Base-by-base conservation (phyloP, 1,139 yeast genomes). In the Hansenula sp. region DNA sequence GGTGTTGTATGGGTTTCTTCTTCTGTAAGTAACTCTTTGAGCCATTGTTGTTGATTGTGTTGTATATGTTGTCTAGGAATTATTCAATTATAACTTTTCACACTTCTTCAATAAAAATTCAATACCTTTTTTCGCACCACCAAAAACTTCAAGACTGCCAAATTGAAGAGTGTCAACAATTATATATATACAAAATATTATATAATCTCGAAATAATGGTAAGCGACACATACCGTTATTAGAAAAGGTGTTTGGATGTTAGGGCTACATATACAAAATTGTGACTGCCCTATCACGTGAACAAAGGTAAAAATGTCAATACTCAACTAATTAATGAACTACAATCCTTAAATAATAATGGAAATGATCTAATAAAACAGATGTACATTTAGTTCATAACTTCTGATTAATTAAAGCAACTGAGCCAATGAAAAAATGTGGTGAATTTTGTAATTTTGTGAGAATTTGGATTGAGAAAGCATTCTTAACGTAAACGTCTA, bases 1-100 rank as follows among this genome's bases (percentile, higher is more conserved):
- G 82, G 97, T 88, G 95, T 90, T 90, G 95, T 82, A 82, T 70
- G 87, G 85, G 65, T 79, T 80, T 75, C 85, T 77, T 75, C 84
- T 79, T 77, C 88, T 79, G 77, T 75, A 81, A 54, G 88, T 80
- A 68, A 82, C 82, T 77, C 89, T 80, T 70, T 79, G 85, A 63
- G 84, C 87, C 88, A 81, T 82, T 61, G 18, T 32, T 9, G 8
- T 12, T 32, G 16, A n/a, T n/a, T 21, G 20, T 21, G 20, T 22
- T 32, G 21, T 22, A 16, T 31, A 9, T 11, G 18, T 22, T 12
- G 21, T 22, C 14, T 22, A 14, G 18, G 9, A 10, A 13, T 3
- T 20, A 11, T 3, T 13, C 11, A 7, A 3, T 6, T 16, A 5
- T 11, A 21, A 21, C 24, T 21, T 21, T 21, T 21, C 24, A 21